Base-by-base conservation (phyloP, 208 protist genomes). In the Strigomonas galati region DNA sequence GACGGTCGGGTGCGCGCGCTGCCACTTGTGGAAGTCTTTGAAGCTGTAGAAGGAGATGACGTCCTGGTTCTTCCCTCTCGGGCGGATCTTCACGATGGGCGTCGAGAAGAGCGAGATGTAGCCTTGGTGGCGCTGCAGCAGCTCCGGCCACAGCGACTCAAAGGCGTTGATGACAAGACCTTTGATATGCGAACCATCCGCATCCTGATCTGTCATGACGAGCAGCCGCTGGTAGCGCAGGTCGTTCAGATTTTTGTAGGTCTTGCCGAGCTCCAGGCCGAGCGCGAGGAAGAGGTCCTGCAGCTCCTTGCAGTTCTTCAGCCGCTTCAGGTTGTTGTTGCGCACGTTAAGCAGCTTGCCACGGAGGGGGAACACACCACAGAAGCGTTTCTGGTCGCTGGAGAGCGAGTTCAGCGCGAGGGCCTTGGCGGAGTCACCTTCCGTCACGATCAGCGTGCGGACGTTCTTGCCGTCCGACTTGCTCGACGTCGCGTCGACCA, bases 161-260 rank as follows among this genome's bases (percentile, higher is more conserved):
- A 99, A 91, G 56, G 99, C 97, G 89, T 99, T 99, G 79, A 99
- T 99, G 31, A 99, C 76, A 19, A 99, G 87, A 56, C 99, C 99
- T 74, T 99, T 99, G 79, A 99, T 99, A 86, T 99, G 99, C 55
- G 99, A 99, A n/a, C 99, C 99, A 87, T 99, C 99, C 37, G 97
- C 91, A 91, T 99, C 99, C 86, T 98, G 94, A 94, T 99, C 99
- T 1, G 98, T 97, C 99, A 99, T 99, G 35, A 99, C 91, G 85
- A 99, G 99, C 49, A 99, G 59, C 35, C 93, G 87, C 49, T 99
- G 99, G 78, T 99, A 99, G 28, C 99, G 91, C 46, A 99, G 74
- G 58, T 84, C 81, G 35, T 79, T 79, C 14, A 81, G 67, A 51
- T 83, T 77, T 48, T 74, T 84, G 79, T 95, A 92, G 19, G 69